A percentile compares a stretch with the other conserved stretches of the same genome.
Evolutionary conservation across 2,329 filamentous ascomycete genomes (phyloP).

Genomic region (Phoma herbarum): DNA sequence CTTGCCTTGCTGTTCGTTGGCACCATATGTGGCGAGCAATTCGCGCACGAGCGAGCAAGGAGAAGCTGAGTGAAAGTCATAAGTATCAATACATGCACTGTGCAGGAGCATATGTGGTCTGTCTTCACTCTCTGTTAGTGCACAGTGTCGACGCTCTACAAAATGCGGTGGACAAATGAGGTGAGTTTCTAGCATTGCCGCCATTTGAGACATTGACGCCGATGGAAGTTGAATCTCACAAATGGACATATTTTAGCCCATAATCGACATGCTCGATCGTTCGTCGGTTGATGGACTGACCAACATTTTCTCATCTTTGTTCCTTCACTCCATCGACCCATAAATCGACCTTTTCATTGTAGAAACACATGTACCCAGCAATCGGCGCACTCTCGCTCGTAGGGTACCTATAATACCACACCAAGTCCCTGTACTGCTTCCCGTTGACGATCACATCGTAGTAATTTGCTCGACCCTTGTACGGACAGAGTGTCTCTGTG

Average conservation of each 20-base stretch:
- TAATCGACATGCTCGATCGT: too few relatives aligned
- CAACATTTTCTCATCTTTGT: constrained; percentile 11
- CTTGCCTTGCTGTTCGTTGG: neutral
- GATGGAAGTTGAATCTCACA: neutral
- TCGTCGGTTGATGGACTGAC: neutral
- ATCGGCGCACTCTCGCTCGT: constrained; percentile 65
- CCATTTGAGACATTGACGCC: neutral
- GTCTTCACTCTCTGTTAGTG: neutral
- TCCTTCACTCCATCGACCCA: constrained; percentile 62
- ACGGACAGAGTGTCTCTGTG: constrained; percentile 68
- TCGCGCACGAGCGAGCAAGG: neutral
- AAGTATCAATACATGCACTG: neutral
- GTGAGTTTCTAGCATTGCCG: neutral
- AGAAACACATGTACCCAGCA: constrained; percentile 69
- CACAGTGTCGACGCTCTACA: neutral
- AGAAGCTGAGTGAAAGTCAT: neutral
- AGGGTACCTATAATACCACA: constrained; percentile 71
- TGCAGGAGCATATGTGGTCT: neutral
- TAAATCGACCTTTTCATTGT: constrained; percentile 74
- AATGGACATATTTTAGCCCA: too few relatives aligned
- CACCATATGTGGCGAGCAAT: neutral
- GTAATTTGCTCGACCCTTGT: constrained; percentile 72
- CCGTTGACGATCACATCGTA: constrained; percentile 63
- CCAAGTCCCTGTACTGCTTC: constrained; percentile 58
- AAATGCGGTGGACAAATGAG: neutral